Conservation (phyloP, 2,329 filamentous ascomycete species). For the Sordariomycetes sp. region DNA sequence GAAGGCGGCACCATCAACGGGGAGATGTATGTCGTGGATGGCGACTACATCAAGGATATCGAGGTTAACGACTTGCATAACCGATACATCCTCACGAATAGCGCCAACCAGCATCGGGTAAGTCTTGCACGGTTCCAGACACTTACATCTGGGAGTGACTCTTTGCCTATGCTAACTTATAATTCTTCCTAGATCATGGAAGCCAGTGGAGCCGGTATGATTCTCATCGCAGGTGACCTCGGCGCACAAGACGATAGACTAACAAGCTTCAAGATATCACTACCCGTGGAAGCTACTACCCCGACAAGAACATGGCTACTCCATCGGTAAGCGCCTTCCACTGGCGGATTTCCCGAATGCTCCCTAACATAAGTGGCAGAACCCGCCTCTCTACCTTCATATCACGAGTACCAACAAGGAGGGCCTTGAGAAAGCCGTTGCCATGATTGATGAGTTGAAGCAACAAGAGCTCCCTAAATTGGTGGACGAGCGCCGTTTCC, state of each 20-base stretch:
- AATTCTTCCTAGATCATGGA: constrained; percentile 77
- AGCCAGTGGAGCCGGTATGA: constrained; percentile 98
- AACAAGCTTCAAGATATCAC: constrained; percentile 75
- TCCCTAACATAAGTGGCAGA: constrained; percentile 37
- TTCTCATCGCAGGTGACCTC: constrained; percentile 27
- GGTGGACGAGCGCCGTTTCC: constrained; percentile 88
- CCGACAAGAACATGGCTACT: constrained; percentile 95
- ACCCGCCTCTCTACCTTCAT: constrained; percentile 87
- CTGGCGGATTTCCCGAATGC: constrained; percentile 5
- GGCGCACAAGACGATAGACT: constrained; percentile 43
- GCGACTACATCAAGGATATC: constrained; percentile 97
- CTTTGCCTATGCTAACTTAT: not conserved
- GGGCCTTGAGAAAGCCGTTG: constrained; percentile 80
- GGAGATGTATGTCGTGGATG: constrained; percentile 89
- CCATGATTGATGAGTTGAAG: constrained; percentile 89
- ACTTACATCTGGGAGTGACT: not conserved
- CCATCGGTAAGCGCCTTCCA: constrained; percentile 58
- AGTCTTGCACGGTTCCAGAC: constrained; percentile 20
- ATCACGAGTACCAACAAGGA: constrained; percentile 87
- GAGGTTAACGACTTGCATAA: constrained; percentile 98
- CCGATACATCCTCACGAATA: constrained; percentile 93
- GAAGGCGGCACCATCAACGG: constrained; percentile 52
- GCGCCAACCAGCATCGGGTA: constrained; percentile 99
- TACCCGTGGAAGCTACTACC: constrained; percentile 90
- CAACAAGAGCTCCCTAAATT: constrained; percentile 91